Conservation (phyloP, 1,139 yeast genomes). For the Debaryomyces robertsiae region DNA sequence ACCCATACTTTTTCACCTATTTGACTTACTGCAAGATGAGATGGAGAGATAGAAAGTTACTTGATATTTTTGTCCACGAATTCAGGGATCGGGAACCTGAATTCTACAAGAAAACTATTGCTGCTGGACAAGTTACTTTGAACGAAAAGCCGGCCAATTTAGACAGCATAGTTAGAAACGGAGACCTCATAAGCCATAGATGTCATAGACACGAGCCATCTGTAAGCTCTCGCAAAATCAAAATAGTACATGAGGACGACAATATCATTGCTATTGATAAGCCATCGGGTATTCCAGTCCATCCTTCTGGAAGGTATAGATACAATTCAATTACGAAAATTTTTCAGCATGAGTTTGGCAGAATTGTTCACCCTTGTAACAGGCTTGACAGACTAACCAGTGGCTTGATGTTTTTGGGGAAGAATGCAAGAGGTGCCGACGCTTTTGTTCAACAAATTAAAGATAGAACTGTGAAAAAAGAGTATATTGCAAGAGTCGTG, state of each 20-base stretch:
- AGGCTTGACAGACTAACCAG: slow-evolving; percentile 89
- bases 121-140: slow-evolving; percentile 70
- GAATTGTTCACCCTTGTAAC: slow-evolving; percentile 82
- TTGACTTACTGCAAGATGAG: slow-evolving; percentile 87
- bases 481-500: slow-evolving; percentile 82
- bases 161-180: slow-evolving; percentile 73
- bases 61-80: slow-evolving; percentile 81
- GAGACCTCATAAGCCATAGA: slow-evolving; percentile 81
- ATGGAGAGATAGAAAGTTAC: slow-evolving; percentile 80
- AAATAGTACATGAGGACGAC: slow-evolving; percentile 78
- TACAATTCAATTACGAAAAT: slow-evolving; percentile 87
- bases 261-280: slow-evolving; percentile 84
- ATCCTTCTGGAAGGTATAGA: slow-evolving; percentile 92
- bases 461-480: slow-evolving; percentile 75
- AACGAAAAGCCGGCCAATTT: slow-evolving; percentile 65
- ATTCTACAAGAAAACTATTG: slow-evolving; percentile 70
- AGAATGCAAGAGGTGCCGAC: slow-evolving; percentile 80
- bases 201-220: slow-evolving; percentile 93
- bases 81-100: slow-evolving; percentile 78
- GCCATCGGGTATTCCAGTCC: slow-evolving; percentile 95
- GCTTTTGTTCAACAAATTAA: slow-evolving; percentile 71
- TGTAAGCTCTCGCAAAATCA: slow-evolving; percentile 69
- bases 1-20: slow-evolving; percentile 87
- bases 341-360: slow-evolving; percentile 65
- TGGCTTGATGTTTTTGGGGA: slow-evolving; percentile 92